Percentiles rank a stretch among this genome's conserved stretches.
These are phyloP conservation scores for Penicillium pancosmium DNA, from an alignment of 495 filamentous ascomycete species.

Conservation along the genomic window DNA sequence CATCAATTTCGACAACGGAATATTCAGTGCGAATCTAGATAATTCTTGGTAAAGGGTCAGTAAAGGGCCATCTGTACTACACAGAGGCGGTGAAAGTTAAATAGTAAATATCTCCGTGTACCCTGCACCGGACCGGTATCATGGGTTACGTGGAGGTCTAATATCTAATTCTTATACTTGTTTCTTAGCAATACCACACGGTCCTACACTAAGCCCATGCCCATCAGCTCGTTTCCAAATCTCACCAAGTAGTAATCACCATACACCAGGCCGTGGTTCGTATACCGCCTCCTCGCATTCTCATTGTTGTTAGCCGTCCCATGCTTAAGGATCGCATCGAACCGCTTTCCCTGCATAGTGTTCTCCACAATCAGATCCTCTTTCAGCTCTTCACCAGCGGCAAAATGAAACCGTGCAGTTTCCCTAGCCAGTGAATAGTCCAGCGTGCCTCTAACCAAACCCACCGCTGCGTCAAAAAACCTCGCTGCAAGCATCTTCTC, in stretches of 20 bases:
- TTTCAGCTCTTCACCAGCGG: background rate
- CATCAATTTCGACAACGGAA: conserved; percentile 12
- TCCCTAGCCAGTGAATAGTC: conserved; percentile 10
- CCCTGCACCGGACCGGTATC: background rate
- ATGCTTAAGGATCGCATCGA: conserved; percentile 27
- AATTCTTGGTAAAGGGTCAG: conserved; percentile 3
- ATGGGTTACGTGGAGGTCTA: background rate
- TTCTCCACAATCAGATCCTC: conserved; percentile 5
- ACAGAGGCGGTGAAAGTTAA: background rate
- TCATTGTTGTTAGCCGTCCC: conserved; percentile 48
- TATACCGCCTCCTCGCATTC: conserved; percentile 29
- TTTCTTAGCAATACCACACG: background rate
- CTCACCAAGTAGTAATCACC: conserved; percentile 52
- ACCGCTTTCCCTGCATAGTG: background rate
- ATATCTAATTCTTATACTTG: background rate
- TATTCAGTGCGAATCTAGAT: conserved; percentile 10
- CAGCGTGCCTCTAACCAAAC: conserved; percentile 6
- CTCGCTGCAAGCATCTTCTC: conserved; percentile 8
- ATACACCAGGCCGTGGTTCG: conserved; percentile 50
- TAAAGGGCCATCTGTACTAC: background rate
- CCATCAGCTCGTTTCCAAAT: conserved; percentile 41
- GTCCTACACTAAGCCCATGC: conserved; percentile 19
- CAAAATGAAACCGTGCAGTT: background rate
- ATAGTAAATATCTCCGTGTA: background rate
- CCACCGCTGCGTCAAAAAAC: conserved; percentile 9